Evolutionary conservation across 345 rosid genomes (phyloP).

Genomic region (Firmiana major): DNA sequence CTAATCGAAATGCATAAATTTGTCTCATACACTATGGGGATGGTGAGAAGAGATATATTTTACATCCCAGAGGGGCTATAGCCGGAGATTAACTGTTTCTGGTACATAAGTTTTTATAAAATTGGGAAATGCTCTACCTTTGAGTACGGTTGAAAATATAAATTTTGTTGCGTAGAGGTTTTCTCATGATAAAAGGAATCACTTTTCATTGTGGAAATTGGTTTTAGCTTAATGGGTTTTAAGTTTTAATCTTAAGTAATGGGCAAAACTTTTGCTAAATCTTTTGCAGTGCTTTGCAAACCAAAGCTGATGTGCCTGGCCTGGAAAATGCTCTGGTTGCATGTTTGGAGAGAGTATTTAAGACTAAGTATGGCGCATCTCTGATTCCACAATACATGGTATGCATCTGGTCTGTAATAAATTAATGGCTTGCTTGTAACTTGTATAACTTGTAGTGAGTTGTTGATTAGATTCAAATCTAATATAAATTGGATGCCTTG

Average conservation of each 20-base stretch:
- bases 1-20: neutral
- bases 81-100: no score
- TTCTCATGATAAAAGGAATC: neutral
- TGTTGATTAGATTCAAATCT: neutral
- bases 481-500: neutral
- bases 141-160: neutral
- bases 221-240: neutral
- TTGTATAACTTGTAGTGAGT: neutral
- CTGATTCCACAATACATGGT: slow-evolving; percentile 80
- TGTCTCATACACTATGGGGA: no score
- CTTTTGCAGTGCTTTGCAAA: slow-evolving; percentile 62
- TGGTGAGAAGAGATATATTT: no score
- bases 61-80: no score
- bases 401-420: slow-evolving; percentile 8
- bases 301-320: slow-evolving; percentile 49
- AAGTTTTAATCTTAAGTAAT: neutral
- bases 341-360: slow-evolving; percentile 71
- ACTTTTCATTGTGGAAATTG: neutral
- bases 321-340: slow-evolving; percentile 48
- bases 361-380: slow-evolving; percentile 70
- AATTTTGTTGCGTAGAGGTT: neutral
- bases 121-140: no score
- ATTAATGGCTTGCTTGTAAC: neutral
- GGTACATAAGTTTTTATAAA: no score
- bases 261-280: neutral